Percentiles rank a stretch among this genome's conserved stretches.
phyloP scores from a whole-genome alignment of 1,139 yeast species.

The Hyphopichia pseudoburtonii region DNA sequence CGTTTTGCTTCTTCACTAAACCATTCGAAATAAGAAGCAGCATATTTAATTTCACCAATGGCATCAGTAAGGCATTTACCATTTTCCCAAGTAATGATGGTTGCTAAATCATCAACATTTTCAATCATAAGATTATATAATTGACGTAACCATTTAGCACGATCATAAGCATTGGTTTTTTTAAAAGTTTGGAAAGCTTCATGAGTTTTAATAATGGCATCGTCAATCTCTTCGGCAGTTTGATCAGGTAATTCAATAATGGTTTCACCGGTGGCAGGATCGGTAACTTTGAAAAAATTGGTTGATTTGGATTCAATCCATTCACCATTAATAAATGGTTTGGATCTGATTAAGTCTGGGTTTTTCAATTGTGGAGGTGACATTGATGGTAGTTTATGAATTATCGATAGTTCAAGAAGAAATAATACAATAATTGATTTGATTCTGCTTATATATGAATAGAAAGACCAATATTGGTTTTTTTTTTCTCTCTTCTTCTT shows the following conservation, averaged over 20 bases:
- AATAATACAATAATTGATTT: too few relatives aligned
- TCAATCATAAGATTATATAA: conserved; percentile 46
- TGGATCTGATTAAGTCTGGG: conserved; percentile 54
- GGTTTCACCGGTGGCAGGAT: conserved; percentile 69
- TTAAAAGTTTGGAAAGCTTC: conserved; percentile 60
- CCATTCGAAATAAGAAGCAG: conserved; percentile 48
- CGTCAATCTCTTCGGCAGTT: conserved; percentile 52
- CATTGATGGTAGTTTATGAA: conserved; percentile 12
- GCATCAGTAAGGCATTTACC: conserved; percentile 45
- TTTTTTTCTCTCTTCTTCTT: too few relatives aligned
- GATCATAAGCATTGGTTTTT: conserved; percentile 61
- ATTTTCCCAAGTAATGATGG: conserved; percentile 43
- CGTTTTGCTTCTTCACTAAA: conserved; percentile 45
- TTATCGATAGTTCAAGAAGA: too few relatives aligned
- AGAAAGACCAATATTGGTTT: too few relatives aligned
- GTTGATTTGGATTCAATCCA: conserved; percentile 58
- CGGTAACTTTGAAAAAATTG: conserved; percentile 62
- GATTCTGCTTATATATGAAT: too few relatives aligned
- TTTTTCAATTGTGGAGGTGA: conserved; percentile 44
- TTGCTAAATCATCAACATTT: conserved; percentile 43
- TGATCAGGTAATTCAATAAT: conserved; percentile 61
- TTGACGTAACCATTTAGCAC: conserved; percentile 64
- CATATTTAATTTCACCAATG: conserved; percentile 41
- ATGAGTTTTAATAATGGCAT: conserved; percentile 62
- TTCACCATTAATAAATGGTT: conserved; percentile 68